Evolutionary conservation across 2,329 filamentous ascomycete genomes (phyloP), one percentile per base, ranked within the genome.

Genomic region (Talaromyces sp.): DNA sequence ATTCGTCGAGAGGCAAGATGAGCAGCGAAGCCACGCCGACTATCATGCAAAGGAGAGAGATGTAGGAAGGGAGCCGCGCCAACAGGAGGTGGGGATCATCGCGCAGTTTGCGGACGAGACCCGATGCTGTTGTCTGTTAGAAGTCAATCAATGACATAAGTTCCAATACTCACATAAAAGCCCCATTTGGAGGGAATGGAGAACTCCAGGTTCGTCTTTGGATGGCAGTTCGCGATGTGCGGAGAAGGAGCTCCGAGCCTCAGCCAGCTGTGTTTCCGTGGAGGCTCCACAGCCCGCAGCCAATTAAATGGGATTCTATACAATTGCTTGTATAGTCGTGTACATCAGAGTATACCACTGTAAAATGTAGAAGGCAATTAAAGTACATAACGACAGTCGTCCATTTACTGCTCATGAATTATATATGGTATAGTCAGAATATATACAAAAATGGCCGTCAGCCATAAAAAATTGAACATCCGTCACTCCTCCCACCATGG

Each of bases 1-100:
- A 96, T 66, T 93, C 85, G 75, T 98, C 85, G 58, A 98, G 82
- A 2, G 95, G 95, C 1, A 99, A 85, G 32, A 98, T 82, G 24
- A 97, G 85, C 14, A 99, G 86, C 91, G 93, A 99, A 67, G 86
- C 84, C 59, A 97, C 84, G 58, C 95, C 95, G 69, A 96, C 84
- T 55, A 93, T 69, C 68, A 98, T 86, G 76, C 90, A 96, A 46
- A 96, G 79, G 56, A 91, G 83, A 35, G 93, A 97, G 35, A 98
- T 79, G 78, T 96, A 93, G 14, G 92, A 91, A 46, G 93, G 93
- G 19, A 96, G 78, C 77, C 90, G 90, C n/a, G 72, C 70, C 65
- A 72, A 76, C 65, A 95, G 85, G 61, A 96, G 81, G 66, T 90
- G 86, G 68, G 90, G 89, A 75, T 96, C 90, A 75, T 86, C 87